These are phyloP conservation scores for Gossypium ekmanianum DNA, from an alignment of 345 rosid genomes.

Conservation along the genomic window DNA sequence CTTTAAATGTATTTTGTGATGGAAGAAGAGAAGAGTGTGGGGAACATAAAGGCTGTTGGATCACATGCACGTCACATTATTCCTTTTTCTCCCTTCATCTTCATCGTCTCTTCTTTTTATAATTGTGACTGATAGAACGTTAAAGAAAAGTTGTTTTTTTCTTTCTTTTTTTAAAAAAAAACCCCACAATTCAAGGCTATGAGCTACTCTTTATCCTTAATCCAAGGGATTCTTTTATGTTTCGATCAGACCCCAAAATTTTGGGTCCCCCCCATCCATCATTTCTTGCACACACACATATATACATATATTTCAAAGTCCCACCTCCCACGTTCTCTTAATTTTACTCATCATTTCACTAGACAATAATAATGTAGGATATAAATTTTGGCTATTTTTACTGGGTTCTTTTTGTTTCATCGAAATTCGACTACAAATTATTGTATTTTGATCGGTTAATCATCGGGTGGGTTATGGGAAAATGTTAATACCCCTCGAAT, in stretches of 20 bases:
- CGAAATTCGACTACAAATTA: conserved; percentile 26
- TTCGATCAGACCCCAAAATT: conserved; percentile 30
- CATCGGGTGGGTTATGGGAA: conserved; percentile 32
- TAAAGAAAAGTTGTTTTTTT: conserved; percentile 18
- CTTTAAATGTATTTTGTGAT: conserved; percentile 21
- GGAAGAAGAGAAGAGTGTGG: conserved; percentile 25
- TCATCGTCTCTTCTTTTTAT: conserved; percentile 53
- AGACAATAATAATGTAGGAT: conserved; percentile 20
- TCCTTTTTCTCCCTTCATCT: conserved; percentile 11
- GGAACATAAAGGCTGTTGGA: conserved; percentile 78
- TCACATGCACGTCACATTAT: conserved; percentile 71
- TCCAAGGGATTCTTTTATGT: conserved; percentile 54
- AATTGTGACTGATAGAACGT: conserved; percentile 45
- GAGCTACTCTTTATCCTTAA: conserved; percentile 45
- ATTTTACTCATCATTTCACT: conserved; percentile 16
- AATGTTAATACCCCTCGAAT: conserved; percentile 35
- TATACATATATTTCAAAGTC: conserved; percentile 40
- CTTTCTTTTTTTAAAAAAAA: conserved; percentile 9
- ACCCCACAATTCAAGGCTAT: conserved; percentile 46
- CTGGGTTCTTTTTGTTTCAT: conserved; percentile 15
- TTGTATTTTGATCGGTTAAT: conserved; percentile 26
- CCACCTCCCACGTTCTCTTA: conserved; percentile 22
- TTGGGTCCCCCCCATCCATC: conserved; percentile 66
- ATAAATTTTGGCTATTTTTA: neutral
- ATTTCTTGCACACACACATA: conserved; percentile 25